These are phyloP conservation scores for Pseudozyma sp. DNA, from an alignment of 1,284 basidiomycete genomes.

Conservation along the genomic window DNA sequence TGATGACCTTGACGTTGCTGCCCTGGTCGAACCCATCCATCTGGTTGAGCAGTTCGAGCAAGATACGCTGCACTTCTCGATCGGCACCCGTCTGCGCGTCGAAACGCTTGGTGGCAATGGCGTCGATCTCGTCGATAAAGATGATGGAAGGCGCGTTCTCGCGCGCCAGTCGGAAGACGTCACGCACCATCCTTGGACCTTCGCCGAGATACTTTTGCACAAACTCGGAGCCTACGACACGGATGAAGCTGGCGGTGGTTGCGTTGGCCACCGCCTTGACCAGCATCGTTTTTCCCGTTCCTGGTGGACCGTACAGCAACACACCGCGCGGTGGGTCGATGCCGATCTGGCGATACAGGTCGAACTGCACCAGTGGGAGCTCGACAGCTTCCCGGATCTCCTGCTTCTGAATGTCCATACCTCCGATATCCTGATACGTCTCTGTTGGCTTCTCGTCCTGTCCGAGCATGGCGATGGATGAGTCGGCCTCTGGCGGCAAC, in stretches of 20 bases:
- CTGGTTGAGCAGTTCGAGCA: conserved; percentile 97
- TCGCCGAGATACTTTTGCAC: conserved; percentile 99
- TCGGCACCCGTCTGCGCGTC: conserved; percentile 99
- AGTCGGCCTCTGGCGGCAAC: conserved; percentile 97
- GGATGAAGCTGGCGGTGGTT: conserved; percentile 96
- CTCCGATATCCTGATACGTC: conserved; percentile 78
- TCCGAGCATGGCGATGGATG: conserved; percentile 80
- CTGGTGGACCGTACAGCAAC: conserved; percentile 90
- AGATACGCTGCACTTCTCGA: conserved; percentile 97
- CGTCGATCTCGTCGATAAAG: conserved; percentile 99
- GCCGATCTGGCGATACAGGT: conserved; percentile 98
- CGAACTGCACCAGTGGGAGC: conserved; percentile 91
- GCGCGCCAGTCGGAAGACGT: conserved; percentile 95
- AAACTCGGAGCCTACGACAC: conserved; percentile 97
- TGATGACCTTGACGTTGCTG: conserved; percentile 87
- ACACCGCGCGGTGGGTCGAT: conserved; percentile 96
- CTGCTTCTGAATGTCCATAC: conserved; percentile 98
- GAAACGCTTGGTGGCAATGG: conserved; percentile 99
- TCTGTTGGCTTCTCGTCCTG: conserved; percentile 79
- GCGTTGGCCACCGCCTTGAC: conserved; percentile 98
- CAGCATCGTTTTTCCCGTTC: conserved; percentile 99
- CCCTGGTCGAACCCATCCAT: conserved; percentile 99
- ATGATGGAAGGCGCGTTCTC: conserved; percentile 99
- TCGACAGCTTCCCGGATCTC: conserved; percentile 99
- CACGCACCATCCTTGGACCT: conserved; percentile 98